Conservation (phyloP, 192 early-diverging fungal genomes). For the Backusella australiensis region DNA sequence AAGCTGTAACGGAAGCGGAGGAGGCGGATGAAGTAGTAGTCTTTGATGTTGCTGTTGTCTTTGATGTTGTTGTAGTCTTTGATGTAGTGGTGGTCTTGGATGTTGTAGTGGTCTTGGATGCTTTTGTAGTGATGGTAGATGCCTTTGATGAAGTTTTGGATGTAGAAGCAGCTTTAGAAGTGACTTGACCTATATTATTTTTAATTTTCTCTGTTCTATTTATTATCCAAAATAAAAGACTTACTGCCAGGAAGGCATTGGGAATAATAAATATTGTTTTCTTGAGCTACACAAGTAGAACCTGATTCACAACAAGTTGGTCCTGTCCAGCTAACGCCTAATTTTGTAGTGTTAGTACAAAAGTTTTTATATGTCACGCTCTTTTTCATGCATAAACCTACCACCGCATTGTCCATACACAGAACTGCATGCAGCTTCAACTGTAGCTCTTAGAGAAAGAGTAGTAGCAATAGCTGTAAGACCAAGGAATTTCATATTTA, state of each 20-base stretch:
- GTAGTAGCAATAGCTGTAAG: neutral
- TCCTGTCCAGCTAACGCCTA: conserved; percentile 17
- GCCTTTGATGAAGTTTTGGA: neutral
- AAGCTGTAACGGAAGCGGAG: neutral
- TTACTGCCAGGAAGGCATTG: conserved; percentile 13
- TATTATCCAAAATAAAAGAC: neutral
- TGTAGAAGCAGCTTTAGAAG: neutral
- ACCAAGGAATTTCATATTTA: conserved; percentile 5
- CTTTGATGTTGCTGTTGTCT: neutral
- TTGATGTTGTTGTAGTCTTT: neutral
- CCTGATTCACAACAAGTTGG: conserved; percentile 23
- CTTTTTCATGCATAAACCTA: neutral
- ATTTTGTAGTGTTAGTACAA: neutral
- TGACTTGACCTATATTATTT: neutral
- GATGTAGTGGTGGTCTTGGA: neutral
- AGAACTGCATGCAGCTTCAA: conserved; percentile 3
- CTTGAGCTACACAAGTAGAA: conserved; percentile 11
- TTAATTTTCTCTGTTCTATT: neutral
- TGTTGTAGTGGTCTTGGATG: neutral
- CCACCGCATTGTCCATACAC: conserved; percentile 21
- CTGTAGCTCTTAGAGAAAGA: neutral
- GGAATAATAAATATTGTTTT: conserved; percentile 13
- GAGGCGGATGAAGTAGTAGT: neutral
- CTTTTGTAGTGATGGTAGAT: neutral
- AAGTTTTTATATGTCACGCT: neutral